phyloP scores from a whole-genome alignment of 2,329 filamentous ascomycete genomes.

The Colletotrichum sidae region DNA sequence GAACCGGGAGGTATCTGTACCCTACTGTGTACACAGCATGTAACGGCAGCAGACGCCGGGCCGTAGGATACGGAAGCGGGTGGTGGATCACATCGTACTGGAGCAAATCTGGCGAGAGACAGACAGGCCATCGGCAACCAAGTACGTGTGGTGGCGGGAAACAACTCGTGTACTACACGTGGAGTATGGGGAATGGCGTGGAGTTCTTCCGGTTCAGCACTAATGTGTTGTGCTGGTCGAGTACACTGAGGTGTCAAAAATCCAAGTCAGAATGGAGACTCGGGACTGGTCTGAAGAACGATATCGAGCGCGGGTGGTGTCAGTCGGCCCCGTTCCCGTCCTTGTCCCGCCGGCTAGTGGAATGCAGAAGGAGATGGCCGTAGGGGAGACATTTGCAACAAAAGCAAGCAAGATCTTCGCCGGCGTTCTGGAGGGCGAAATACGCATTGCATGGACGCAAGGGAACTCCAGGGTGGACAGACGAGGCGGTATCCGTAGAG shows the following conservation, averaged over 20 bases:
- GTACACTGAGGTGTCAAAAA: neutral
- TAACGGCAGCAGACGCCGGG: no score
- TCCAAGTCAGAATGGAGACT: no score
- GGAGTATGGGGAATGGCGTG: no score
- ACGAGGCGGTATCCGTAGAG: neutral
- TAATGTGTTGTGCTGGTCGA: conserved; percentile 7
- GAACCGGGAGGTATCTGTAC: no score
- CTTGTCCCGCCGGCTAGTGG: neutral
- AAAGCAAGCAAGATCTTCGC: conserved; percentile 17
- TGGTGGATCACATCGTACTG: neutral
- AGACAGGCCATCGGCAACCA: neutral
- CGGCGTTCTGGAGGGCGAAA: neutral
- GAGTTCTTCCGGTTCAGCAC: no score
- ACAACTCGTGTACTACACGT: no score
- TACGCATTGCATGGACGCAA: neutral
- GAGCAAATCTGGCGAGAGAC: conserved; percentile 7
- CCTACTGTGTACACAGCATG: no score
- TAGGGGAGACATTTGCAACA: neutral
- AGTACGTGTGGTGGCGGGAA: no score
- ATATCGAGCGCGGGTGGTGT: conserved; percentile 4
- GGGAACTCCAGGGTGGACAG: no score
- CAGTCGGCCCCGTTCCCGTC: no score
- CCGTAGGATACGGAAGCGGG: no score
- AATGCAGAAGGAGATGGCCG: conserved; percentile 1
- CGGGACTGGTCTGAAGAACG: neutral